Evolutionary conservation across 441 rosid species (phyloP).

Genomic region (Hura crepitans): DNA sequence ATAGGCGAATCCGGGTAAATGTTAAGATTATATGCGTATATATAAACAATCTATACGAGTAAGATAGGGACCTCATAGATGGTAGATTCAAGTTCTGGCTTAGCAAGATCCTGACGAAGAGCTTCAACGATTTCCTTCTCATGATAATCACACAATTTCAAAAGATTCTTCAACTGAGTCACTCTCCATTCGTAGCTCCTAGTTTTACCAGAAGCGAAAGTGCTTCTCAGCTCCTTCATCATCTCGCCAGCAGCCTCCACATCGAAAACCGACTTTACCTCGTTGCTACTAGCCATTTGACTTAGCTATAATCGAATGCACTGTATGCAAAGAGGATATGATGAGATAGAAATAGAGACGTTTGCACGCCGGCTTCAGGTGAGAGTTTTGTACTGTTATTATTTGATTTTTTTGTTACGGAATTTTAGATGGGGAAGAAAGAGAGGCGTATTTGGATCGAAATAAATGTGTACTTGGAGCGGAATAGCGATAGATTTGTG

Average conservation of each 20-base stretch:
- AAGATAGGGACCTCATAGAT: constrained; percentile 47
- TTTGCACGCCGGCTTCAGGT: neutral
- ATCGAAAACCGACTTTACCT: constrained; percentile 30
- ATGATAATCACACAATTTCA: constrained; percentile 45
- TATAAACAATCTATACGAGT: neutral
- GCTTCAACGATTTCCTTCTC: constrained; percentile 56
- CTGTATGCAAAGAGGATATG: neutral
- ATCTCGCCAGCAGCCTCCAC: constrained; percentile 37
- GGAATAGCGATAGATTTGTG: neutral
- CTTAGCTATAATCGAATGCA: neutral
- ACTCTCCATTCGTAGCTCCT: constrained; percentile 58
- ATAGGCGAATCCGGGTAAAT: neutral
- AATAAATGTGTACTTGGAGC: neutral
- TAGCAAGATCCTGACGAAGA: constrained; percentile 57
- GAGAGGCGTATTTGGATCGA: constrained; percentile 1
- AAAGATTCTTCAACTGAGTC: constrained; percentile 46
- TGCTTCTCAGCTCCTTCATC: constrained; percentile 38
- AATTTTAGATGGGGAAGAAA: neutral
- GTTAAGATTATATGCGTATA: too few species aligned
- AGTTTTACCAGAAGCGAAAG: constrained; percentile 46
- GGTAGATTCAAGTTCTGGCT: constrained; percentile 58
- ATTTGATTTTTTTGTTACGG: neutral
- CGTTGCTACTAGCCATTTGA: neutral
- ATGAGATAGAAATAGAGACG: neutral
- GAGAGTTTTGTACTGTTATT: neutral